Evolutionary conservation across 768 basidiomycete genomes (phyloP).

Genomic region (Amylocystis lapponica): DNA sequence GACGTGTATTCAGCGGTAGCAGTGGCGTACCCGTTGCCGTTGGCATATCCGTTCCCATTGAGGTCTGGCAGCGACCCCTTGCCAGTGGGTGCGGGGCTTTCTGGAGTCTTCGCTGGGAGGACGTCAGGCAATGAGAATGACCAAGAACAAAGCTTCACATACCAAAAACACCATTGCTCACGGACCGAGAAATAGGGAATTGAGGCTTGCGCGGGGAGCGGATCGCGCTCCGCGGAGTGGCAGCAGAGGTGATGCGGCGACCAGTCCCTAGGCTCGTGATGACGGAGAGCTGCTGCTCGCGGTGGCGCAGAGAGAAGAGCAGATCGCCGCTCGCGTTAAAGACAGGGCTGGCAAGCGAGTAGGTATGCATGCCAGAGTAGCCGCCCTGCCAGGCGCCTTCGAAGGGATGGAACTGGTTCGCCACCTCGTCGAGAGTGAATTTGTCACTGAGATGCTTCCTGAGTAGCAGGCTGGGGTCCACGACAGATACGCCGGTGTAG

Average conservation of each 20-base stretch:
- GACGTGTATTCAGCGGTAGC: too few relatives aligned
- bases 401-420: constrained; percentile 20
- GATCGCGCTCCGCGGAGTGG: not conserved
- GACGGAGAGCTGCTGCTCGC: not conserved
- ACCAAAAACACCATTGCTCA: not conserved
- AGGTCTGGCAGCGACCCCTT: not conserved
- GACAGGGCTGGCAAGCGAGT: constrained; percentile 23
- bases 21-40: not conserved
- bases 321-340: constrained; percentile 27
- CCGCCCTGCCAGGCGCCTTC: constrained; percentile 23
- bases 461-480: constrained; percentile 17
- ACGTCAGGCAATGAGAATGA: too few relatives aligned
- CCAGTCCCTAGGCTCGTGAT: not conserved
- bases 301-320: constrained; percentile 23
- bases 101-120: too few relatives aligned
- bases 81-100: too few relatives aligned
- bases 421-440: constrained; percentile 18
- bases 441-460: constrained; percentile 15
- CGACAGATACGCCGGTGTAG: constrained; percentile 5
- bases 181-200: not conserved
- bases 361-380: constrained; percentile 20
- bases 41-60: not conserved
- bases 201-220: not conserved
- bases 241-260: not conserved
- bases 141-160: too few relatives aligned